These are phyloP conservation scores for Monosiga brevicollis DNA, from an alignment of 78 protist species.

Conservation along the genomic window DNA sequence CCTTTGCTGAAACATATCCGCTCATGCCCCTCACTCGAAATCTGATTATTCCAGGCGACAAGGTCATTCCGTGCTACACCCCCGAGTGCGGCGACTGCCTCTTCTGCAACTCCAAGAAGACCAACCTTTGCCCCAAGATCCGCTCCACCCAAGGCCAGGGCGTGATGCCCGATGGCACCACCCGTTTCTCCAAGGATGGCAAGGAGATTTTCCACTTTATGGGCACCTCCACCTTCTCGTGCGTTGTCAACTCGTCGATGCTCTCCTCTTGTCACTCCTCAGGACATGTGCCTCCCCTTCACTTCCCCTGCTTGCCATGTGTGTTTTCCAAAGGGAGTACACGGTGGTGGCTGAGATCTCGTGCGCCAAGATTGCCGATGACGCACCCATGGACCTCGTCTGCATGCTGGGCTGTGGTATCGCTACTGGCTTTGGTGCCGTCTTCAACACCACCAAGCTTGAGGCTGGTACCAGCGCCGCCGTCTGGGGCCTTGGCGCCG, in stretches of 20 bases:
- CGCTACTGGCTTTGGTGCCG: too few species aligned
- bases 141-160: slow-evolving; percentile 47
- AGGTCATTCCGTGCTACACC: slow-evolving; percentile 52
- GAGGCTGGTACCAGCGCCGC: slow-evolving; percentile 46
- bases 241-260: too few species aligned
- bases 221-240: slow-evolving; percentile 34
- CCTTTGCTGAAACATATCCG: too few species aligned
- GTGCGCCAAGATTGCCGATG: slow-evolving; percentile 38
- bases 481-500: slow-evolving; percentile 79
- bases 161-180: slow-evolving; percentile 72
- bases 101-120: slow-evolving; percentile 57
- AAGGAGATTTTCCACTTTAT: slow-evolving; percentile 34
- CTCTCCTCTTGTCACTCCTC: too few species aligned
- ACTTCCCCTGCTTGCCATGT: not conserved
- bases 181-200: slow-evolving; percentile 50
- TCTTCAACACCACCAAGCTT: too few species aligned
- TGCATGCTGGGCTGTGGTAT: slow-evolving; percentile 56
- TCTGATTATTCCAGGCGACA: slow-evolving; percentile 19
- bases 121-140: slow-evolving; percentile 67
- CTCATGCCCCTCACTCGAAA: too few species aligned
- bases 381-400: slow-evolving; percentile 38
- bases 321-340: slow-evolving; percentile 43
- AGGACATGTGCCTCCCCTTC: not conserved
- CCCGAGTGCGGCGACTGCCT: slow-evolving; percentile 60
- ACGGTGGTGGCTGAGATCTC: slow-evolving; percentile 83